Base-by-base conservation (phyloP, 1,284 basidiomycete species). In the Ustilago curta region DNA sequence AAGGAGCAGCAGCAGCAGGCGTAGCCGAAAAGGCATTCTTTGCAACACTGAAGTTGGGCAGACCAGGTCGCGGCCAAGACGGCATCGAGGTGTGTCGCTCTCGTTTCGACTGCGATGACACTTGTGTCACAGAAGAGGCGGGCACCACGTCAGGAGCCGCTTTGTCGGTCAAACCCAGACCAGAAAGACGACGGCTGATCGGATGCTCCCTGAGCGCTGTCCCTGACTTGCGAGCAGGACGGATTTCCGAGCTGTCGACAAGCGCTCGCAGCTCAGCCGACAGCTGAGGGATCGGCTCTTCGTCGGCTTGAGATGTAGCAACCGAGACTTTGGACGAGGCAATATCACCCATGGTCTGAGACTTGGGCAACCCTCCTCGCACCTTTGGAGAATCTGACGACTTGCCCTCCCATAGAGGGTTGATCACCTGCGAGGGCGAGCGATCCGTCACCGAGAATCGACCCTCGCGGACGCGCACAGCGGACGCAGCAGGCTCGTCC, bases 231-330 rank as follows among this genome's bases (percentile, higher is more conserved):
- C 71, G 62, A 27, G 70, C 72, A 6, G 70, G 66, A 47, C 66
- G 56, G 35, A 69, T 52, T 18, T 74, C 74, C 2, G 70, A 59
- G 29, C 63, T 51, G 29, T 80, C 77, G 6, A 80, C 60, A 19
- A 79, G 63, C 21, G 78, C 79, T 39, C 77, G 53, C 52, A 78
- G 48, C 37, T 75, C 78, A 19, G 77, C 67, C 25, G 78, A 78
- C 9, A 80, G 70, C 44, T 72, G 56, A 12, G 69, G 76, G n/a
- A 76, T 25, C 3, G 56, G n/a, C 49, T 76, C 73, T 2, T 72
- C 66, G 32, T 59, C 52, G 5, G 35, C 12, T 14, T 35, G 52
- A 31, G 32, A 21, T n/a, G 31, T 21, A 5, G 64, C 57, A 25
- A 49, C 44, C 19, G 56, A 57, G n/a, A 21, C 27, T 18, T 61